Percentiles rank a stretch among this genome's conserved stretches.
Evolutionary conservation across 176 grass and related monocot genomes (phyloP).

Genomic region (Poa pratensis): DNA sequence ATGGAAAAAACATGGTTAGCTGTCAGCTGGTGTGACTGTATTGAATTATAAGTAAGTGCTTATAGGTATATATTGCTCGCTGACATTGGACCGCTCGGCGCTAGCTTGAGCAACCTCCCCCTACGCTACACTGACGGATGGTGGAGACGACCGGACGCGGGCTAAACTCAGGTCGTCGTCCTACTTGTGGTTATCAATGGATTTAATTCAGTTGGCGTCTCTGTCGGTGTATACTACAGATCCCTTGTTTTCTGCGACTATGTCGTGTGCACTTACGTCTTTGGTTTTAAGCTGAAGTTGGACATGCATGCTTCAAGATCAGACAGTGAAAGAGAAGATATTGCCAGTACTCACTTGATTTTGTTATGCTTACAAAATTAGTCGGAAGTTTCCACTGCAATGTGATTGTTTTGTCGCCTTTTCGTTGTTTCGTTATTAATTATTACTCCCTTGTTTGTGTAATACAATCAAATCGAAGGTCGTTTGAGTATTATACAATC

Average conservation of each 20-base stretch:
- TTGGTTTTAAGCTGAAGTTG: too few relatives aligned
- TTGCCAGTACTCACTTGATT: too few relatives aligned
- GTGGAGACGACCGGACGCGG: background rate
- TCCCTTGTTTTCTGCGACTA: background rate
- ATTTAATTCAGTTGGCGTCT: background rate
- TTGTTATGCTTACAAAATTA: too few relatives aligned
- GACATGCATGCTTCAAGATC: too few relatives aligned
- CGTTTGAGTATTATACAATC: background rate
- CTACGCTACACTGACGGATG: background rate
- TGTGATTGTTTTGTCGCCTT: too few relatives aligned
- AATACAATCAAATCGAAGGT: too few relatives aligned
- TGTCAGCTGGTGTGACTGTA: background rate
- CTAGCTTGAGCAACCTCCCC: background rate
- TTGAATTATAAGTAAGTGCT: background rate
- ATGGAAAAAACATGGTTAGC: background rate
- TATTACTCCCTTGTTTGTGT: too few relatives aligned
- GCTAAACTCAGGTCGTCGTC: constrained; percentile 10
- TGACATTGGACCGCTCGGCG: background rate
- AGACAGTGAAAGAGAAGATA: too few relatives aligned
- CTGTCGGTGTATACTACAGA: background rate
- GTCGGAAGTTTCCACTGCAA: too few relatives aligned
- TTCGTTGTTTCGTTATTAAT: too few relatives aligned
- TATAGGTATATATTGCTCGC: background rate
- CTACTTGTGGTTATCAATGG: background rate
- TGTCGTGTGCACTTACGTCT: background rate